Percentiles rank a stretch among this genome's conserved stretches.
These are phyloP conservation scores for Backusella luteola DNA, from an alignment of 192 early-diverging fungal genomes.

Conservation along the genomic window DNA sequence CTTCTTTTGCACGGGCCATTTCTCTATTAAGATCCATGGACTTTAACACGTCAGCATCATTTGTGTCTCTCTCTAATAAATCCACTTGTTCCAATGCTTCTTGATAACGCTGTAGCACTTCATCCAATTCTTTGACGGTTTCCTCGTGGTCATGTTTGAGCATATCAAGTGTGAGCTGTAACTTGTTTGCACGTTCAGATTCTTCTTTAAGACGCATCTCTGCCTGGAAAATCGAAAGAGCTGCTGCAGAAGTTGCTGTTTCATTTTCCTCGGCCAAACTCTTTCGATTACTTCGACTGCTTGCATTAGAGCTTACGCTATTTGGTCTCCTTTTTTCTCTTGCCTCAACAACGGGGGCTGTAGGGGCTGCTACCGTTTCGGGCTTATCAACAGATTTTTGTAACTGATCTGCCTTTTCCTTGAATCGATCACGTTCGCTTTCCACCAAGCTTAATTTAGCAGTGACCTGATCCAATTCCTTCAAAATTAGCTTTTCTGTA, in stretches of 20 bases:
- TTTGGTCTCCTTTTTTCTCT: background rate
- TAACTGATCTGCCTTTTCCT: conserved; percentile 2
- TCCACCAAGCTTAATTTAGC: conserved; percentile 13
- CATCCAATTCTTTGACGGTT: conserved; percentile 25
- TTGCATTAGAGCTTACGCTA: background rate
- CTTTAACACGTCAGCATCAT: background rate
- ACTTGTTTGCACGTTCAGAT: background rate
- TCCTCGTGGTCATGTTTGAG: conserved; percentile 8
- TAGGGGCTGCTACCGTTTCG: background rate
- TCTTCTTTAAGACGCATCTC: conserved; percentile 7
- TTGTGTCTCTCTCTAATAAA: background rate
- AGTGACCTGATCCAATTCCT: conserved; percentile 22
- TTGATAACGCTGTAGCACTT: conserved; percentile 20
- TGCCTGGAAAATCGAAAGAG: conserved; percentile 9
- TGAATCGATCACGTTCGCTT: conserved; percentile 7
- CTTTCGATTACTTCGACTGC: conserved; percentile 4
- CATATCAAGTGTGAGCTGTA: conserved; percentile 7
- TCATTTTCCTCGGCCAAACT: conserved; percentile 10
- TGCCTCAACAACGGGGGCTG: background rate
- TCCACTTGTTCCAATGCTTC: conserved; percentile 17
- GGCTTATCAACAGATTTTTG: background rate
- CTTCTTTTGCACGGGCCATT: conserved; percentile 13
- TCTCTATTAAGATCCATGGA: conserved; percentile 6
- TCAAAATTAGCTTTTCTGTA: conserved; percentile 12
- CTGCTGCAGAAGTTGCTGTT: conserved; percentile 6